Evolutionary conservation across 2,329 filamentous ascomycete genomes (phyloP).

Genomic region (Sphaerulina populicola): DNA sequence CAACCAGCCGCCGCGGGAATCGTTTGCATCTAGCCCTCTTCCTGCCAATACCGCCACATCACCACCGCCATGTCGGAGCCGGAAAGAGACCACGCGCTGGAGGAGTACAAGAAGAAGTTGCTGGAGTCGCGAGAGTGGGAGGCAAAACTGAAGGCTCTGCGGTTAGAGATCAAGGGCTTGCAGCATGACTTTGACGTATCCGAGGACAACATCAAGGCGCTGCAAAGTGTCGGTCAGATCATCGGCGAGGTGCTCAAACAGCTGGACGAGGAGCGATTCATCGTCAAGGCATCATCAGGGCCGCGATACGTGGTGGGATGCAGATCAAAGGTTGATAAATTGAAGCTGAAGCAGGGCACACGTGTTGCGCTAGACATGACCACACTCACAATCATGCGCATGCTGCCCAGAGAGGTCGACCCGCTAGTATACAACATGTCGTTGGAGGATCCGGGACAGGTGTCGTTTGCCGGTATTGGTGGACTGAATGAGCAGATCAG

Average conservation of each 20-base stretch:
- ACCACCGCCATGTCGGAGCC: constrained; percentile 34
- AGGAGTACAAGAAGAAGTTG: constrained; percentile 47
- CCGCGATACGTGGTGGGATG: constrained; percentile 97
- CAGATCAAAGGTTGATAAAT: constrained; percentile 95
- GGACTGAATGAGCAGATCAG: constrained; percentile 97
- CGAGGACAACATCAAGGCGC: constrained; percentile 97
- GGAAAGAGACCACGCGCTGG: constrained; percentile 46
- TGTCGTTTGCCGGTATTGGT: constrained; percentile 96
- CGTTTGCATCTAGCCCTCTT: too few relatives aligned
- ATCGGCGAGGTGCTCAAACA: constrained; percentile 99
- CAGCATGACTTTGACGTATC: constrained; percentile 94
- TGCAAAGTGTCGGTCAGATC: constrained; percentile 98
- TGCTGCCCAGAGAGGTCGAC: constrained; percentile 96
- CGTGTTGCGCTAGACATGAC: constrained; percentile 98
- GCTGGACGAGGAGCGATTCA: constrained; percentile 97
- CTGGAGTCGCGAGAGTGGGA: constrained; percentile 98
- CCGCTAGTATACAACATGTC: constrained; percentile 99
- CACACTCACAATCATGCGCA: constrained; percentile 98
- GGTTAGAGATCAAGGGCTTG: constrained; percentile 89
- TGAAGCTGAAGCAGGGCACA: constrained; percentile 94
- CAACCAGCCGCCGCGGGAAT: too few relatives aligned
- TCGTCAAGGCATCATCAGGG: constrained; percentile 95
- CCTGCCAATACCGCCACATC: not conserved
- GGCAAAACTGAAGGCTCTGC: constrained; percentile 87
- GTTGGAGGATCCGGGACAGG: constrained; percentile 89